Base-by-base conservation (phyloP, 108 stramenopile species). In the Stephanodiscus minutulus region DNA sequence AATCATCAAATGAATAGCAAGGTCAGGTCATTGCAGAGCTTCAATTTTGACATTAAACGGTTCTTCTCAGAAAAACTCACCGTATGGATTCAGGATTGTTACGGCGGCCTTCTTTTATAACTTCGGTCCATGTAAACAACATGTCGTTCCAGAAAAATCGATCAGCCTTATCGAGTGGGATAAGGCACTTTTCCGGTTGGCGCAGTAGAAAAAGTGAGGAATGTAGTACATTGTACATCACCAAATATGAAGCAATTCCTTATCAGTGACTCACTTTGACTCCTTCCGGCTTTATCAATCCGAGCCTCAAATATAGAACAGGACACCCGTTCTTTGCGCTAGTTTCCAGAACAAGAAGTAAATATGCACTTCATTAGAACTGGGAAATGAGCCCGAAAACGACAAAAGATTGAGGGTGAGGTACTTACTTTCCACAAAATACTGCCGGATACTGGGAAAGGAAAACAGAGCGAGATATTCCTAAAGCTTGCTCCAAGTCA, bases 281-380 rank as follows among this genome's bases (percentile, higher is more conserved):
- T 29, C 79, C 79, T 41, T 81, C 79, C 0, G 74, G 74, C 36
- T 64, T 46, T 15, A 81, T 76, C 2, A 18, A 31, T 22, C 79
- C 79, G 21, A 63, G 61, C 69, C 41, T 64, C 68, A 81, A 65
- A 63, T 81, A 81, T 57, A 71, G 64, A 5, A 81, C 79, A 1
- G 79, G 72, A 37, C 79, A 81, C 1, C 79, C 79, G 58, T 81
- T 81, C n/a, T 63, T 50, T 39, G 79, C 79, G 56, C 57, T 58
- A 27, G 3, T 33, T 35, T 15, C 11, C 27, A 25, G 25, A 27
- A 27, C 22, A 15, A 58, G 29, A 58, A 58, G 24, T 28, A 57
- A 57, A 3, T 9, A 25, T 17, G 28, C 56, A 28, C 29, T 1
- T 13, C 7, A 25, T 29, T 28, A 57, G n/a, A 24, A 18, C 21